Evolutionary conservation across 2,329 filamentous ascomycete species (phyloP).

Genomic region (Teratosphaeria zuluensis): DNA sequence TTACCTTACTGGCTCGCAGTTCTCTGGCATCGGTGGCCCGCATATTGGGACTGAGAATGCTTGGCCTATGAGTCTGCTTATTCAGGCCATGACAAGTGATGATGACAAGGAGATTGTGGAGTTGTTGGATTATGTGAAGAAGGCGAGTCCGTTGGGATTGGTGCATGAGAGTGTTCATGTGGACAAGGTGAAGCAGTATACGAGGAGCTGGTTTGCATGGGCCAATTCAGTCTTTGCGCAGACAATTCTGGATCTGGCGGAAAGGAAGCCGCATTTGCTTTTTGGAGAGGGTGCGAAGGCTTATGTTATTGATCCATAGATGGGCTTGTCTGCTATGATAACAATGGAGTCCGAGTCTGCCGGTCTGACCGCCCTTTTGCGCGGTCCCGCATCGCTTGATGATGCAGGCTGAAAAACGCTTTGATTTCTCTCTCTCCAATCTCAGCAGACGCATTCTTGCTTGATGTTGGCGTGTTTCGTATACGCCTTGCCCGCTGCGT

Average conservation of each 20-base stretch:
- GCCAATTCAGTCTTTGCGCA: slow-evolving; percentile 93
- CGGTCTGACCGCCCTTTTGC: no score
- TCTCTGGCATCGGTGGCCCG: slow-evolving; percentile 79
- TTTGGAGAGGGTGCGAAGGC: slow-evolving; percentile 57
- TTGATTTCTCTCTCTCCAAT: no score
- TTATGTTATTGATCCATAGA: slow-evolving; percentile 33
- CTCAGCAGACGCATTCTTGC: no score
- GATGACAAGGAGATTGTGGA: slow-evolving; percentile 71
- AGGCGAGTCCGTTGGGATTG: slow-evolving; percentile 65
- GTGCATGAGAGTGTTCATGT: slow-evolving; percentile 92
- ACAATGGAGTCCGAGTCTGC: not conserved
- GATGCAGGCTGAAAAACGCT: no score
- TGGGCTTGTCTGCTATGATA: not conserved
- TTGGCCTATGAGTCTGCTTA: slow-evolving; percentile 92
- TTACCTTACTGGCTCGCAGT: slow-evolving; percentile 65
- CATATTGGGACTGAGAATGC: slow-evolving; percentile 79
- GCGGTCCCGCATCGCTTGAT: no score
- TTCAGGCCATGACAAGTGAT: slow-evolving; percentile 82
- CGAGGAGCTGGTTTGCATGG: slow-evolving; percentile 93
- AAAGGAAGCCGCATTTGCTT: slow-evolving; percentile 77
- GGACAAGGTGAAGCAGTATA: slow-evolving; percentile 59
- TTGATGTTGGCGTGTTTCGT: no score
- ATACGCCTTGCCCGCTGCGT: no score
- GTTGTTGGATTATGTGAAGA: slow-evolving; percentile 64
- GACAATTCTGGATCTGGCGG: slow-evolving; percentile 81